These are phyloP conservation scores for Buddleja alternifolia DNA, from an alignment of 257 asterid species.

Conservation along the genomic window DNA sequence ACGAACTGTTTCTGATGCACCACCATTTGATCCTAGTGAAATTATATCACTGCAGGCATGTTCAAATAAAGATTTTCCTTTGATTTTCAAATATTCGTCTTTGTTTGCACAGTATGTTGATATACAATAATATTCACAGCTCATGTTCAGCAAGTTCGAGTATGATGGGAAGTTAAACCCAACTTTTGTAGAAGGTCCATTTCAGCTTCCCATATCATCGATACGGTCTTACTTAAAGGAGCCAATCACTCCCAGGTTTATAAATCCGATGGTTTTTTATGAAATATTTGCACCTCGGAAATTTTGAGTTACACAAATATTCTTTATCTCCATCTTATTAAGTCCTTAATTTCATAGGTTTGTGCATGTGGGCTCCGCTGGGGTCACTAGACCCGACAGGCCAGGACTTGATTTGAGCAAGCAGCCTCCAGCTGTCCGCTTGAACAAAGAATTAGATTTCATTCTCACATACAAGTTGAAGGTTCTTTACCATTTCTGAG, in stretches of 20 bases:
- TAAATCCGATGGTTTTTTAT: conserved; percentile 18
- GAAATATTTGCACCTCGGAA: conserved; percentile 1
- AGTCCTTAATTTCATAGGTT: conserved; percentile 46
- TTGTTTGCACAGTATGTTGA: neutral
- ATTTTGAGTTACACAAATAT: conserved; percentile 9
- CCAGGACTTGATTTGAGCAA: conserved; percentile 95
- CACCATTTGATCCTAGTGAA: conserved; percentile 81
- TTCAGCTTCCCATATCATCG: conserved; percentile 89
- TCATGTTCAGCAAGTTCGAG: conserved; percentile 96
- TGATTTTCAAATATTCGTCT: neutral
- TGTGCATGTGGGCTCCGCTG: conserved; percentile 96
- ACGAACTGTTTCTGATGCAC: conserved; percentile 78
- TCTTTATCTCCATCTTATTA: neutral
- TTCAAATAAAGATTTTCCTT: conserved; percentile 11
- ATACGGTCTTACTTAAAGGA: conserved; percentile 75
- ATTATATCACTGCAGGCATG: conserved; percentile 82
- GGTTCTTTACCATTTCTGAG: conserved; percentile 41
- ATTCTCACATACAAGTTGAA: conserved; percentile 95
- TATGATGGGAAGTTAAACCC: conserved; percentile 93
- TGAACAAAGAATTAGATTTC: conserved; percentile 87
- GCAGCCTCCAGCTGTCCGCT: conserved; percentile 97
- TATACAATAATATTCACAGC: conserved; percentile 53
- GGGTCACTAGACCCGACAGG: conserved; percentile 97
- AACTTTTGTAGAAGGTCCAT: conserved; percentile 82
- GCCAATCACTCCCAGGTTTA: conserved; percentile 82